These are phyloP conservation scores for Fusarium sp. DNA, from an alignment of 2,329 filamentous ascomycete species.

Conservation along the genomic window DNA sequence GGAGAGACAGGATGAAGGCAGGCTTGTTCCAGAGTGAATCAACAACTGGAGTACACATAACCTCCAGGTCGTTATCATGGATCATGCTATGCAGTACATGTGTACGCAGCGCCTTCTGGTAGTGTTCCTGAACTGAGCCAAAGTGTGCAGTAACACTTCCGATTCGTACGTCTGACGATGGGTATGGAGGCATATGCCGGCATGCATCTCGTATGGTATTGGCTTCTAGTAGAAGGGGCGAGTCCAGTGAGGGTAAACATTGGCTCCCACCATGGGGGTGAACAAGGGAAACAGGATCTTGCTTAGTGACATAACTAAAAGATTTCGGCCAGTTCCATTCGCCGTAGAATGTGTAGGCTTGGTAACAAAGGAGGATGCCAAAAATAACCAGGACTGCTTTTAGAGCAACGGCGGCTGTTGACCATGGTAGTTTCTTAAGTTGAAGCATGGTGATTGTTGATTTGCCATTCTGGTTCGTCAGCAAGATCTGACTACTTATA, in stretches of 20 bases:
- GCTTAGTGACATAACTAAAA: not conserved
- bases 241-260: not conserved
- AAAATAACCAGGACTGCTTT: not conserved
- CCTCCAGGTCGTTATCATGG: not conserved
- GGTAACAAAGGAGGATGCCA: not conserved
- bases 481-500: not conserved
- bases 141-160: not conserved
- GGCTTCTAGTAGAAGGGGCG: not conserved
- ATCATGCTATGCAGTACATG: not conserved
- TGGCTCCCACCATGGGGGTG: not conserved
- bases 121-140: not conserved
- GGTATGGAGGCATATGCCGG: not conserved
- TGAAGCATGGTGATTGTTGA: not conserved
- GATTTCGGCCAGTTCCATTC: not conserved
- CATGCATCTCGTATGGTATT: not conserved
- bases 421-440: not conserved
- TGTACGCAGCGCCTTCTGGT: not conserved
- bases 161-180: not conserved
- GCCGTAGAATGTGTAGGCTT: not conserved
- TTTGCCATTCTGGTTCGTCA: not conserved
- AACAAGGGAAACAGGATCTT: not conserved
- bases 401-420: not conserved
- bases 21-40: not conserved
- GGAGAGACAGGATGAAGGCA: not conserved
- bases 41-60: not conserved